These are phyloP conservation scores for Setaria italica DNA, from an alignment of 202 grass and related monocot species.

Conservation along the genomic window DNA sequence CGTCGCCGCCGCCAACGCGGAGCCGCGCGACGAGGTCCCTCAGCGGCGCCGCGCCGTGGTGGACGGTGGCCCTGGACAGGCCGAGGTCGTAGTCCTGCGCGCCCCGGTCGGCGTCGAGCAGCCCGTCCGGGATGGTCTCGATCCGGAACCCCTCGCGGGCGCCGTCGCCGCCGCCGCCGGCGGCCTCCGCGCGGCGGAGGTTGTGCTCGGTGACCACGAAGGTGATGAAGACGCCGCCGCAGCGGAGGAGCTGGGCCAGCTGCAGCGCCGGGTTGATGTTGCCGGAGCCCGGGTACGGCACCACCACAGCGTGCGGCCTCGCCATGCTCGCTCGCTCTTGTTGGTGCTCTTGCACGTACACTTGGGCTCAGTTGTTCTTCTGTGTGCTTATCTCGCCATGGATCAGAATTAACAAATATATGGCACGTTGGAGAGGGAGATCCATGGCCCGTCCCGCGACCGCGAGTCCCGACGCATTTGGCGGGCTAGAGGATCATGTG, in stretches of 20 bases:
- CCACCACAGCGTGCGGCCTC: constrained; percentile 34
- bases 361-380: neutral
- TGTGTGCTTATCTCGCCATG: neutral
- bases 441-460: too few species aligned
- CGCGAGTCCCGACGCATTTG: too few species aligned
- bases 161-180: neutral
- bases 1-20: neutral
- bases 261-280: constrained; percentile 53
- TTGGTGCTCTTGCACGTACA: neutral
- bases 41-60: neutral
- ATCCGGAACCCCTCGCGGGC: constrained; percentile 8
- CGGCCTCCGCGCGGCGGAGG: neutral
- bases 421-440: too few species aligned
- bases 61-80: neutral
- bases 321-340: neutral
- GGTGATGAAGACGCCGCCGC: constrained; percentile 36
- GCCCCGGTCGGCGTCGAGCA: constrained; percentile 5
- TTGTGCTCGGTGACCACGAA: constrained; percentile 51
- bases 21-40: constrained; percentile 28
- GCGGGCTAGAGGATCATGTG: too few species aligned
- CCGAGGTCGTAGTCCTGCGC: constrained; percentile 13
- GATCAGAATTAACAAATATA: too few species aligned
- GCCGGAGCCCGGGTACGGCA: constrained; percentile 45
- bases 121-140: constrained; percentile 45
- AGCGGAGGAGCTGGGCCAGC: constrained; percentile 24